Percentiles rank a stretch among this genome's conserved stretches.
Conservation (phyloP, 2,329 filamentous ascomycete species). For the Cercospora sesami region DNA sequence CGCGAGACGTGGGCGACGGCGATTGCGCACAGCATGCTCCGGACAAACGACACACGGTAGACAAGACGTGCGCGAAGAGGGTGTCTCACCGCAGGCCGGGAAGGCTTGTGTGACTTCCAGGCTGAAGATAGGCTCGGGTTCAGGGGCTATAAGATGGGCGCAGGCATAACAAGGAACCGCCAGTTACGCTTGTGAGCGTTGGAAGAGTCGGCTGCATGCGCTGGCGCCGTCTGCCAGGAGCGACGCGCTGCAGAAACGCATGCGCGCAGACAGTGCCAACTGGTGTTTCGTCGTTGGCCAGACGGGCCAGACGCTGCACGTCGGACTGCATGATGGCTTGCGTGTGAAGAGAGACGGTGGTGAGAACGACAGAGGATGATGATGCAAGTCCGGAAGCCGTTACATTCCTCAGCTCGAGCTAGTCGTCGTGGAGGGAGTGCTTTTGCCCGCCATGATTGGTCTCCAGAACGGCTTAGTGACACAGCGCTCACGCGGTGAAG, state of each 20-base stretch:
- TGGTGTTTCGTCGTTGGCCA: slow-evolving; percentile 5
- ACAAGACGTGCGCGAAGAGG: slow-evolving; percentile 21
- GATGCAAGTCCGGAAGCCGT: neutral
- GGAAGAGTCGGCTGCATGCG: slow-evolving; percentile 22
- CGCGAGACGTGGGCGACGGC: slow-evolving; percentile 23
- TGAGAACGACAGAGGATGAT: neutral
- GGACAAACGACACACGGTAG: slow-evolving; percentile 21
- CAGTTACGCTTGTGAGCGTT: slow-evolving; percentile 20
- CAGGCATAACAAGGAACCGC: slow-evolving; percentile 19
- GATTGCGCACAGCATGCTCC: slow-evolving; percentile 23
- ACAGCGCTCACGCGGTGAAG: slow-evolving; percentile 6
- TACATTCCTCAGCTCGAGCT: slow-evolving; percentile 2
- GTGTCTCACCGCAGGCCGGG: slow-evolving; percentile 29
- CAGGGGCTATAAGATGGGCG: slow-evolving; percentile 26
- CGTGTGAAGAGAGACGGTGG: neutral
- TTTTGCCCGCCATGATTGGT: neutral
- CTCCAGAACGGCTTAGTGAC: neutral
- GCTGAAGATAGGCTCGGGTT: slow-evolving; percentile 29
- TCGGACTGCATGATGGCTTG: neutral
- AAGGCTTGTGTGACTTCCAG: slow-evolving; percentile 28
- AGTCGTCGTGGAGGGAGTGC: slow-evolving; percentile 6
- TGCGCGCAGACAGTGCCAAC: slow-evolving; percentile 14
- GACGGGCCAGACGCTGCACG: slow-evolving; percentile 2
- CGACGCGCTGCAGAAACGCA: slow-evolving; percentile 1
- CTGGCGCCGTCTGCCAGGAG: slow-evolving; percentile 15